phyloP scores from a whole-genome alignment of 768 basidiomycete genomes.

The Hydnum rufescens region DNA sequence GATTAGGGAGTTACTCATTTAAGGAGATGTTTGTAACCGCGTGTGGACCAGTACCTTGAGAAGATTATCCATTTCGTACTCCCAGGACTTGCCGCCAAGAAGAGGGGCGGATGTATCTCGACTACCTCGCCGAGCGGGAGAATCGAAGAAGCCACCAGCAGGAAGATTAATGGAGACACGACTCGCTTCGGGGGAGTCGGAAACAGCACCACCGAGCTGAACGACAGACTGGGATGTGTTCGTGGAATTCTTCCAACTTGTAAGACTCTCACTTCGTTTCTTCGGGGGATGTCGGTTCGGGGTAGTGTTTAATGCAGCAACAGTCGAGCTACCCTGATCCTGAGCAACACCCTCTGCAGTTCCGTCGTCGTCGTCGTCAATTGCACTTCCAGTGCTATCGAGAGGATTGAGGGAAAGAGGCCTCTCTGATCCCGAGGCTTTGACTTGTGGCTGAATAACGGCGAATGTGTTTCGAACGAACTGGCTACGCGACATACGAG shows the following conservation, averaged over 20 bases:
- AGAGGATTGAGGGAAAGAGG: neutral
- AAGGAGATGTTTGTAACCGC: conserved; percentile 8
- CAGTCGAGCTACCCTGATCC: neutral
- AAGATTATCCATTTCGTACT: conserved; percentile 63
- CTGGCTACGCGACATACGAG: conserved; percentile 78
- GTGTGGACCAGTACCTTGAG: too few relatives aligned
- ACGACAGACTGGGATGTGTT: neutral
- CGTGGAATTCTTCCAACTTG: conserved; percentile 59
- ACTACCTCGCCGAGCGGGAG: conserved; percentile 1
- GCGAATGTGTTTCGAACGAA: conserved; percentile 85
- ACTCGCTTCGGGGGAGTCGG: neutral
- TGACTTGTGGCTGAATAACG: conserved; percentile 53
- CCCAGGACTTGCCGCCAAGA: conserved; percentile 31
- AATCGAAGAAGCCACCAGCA: neutral
- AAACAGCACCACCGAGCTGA: neutral
- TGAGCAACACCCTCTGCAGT: conserved; percentile 28
- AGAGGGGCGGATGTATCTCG: neutral
- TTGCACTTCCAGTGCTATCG: neutral
- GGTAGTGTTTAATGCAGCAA: conserved; percentile 24
- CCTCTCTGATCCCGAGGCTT: neutral
- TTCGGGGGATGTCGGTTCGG: conserved; percentile 21
- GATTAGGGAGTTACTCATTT: neutral
- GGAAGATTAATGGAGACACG: neutral
- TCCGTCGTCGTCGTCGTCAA: conserved; percentile 8
- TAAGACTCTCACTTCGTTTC: conserved; percentile 66